Evolutionary conservation across 495 filamentous ascomycete species (phyloP).

Genomic region (Xylaria cubensis): DNA sequence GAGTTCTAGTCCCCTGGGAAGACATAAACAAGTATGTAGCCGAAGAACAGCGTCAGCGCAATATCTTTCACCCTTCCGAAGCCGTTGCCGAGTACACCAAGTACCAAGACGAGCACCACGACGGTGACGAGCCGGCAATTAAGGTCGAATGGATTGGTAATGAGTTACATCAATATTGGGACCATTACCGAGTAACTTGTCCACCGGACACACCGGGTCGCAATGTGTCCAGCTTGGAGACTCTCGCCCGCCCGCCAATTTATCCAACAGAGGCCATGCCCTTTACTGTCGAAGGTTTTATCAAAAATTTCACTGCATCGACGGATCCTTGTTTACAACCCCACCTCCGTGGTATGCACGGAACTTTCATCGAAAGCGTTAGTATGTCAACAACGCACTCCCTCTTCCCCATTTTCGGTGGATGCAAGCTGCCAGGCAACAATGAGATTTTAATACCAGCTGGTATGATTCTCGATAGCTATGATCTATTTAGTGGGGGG

Average conservation of each 20-base stretch:
- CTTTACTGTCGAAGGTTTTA: constrained; percentile 49
- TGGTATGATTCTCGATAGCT: constrained; percentile 67
- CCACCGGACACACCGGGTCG: constrained; percentile 59
- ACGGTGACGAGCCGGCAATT: constrained; percentile 15
- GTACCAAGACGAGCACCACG: constrained; percentile 13
- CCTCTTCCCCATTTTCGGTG: constrained; percentile 69
- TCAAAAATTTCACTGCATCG: constrained; percentile 62
- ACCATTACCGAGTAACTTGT: constrained; percentile 57
- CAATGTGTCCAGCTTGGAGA: constrained; percentile 41
- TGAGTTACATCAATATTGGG: constrained; percentile 52
- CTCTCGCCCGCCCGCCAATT: constrained; percentile 35
- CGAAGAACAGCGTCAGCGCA: constrained; percentile 50
- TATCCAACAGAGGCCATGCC: constrained; percentile 30
- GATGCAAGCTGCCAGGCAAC: constrained; percentile 69
- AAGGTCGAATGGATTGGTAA: constrained; percentile 35
- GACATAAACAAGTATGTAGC: constrained; percentile 56
- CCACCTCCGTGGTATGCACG: constrained; percentile 59
- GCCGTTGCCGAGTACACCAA: constrained; percentile 23
- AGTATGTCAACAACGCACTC: constrained; percentile 54
- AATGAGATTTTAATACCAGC: constrained; percentile 73
- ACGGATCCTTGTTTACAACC: constrained; percentile 61
- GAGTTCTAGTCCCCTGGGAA: constrained; percentile 61
- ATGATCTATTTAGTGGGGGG: constrained; percentile 61
- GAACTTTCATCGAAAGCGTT: constrained; percentile 65
- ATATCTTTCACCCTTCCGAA: constrained; percentile 36